Base-by-base conservation (phyloP, 306 rosid genomes). In the Quillaja saponaria region DNA sequence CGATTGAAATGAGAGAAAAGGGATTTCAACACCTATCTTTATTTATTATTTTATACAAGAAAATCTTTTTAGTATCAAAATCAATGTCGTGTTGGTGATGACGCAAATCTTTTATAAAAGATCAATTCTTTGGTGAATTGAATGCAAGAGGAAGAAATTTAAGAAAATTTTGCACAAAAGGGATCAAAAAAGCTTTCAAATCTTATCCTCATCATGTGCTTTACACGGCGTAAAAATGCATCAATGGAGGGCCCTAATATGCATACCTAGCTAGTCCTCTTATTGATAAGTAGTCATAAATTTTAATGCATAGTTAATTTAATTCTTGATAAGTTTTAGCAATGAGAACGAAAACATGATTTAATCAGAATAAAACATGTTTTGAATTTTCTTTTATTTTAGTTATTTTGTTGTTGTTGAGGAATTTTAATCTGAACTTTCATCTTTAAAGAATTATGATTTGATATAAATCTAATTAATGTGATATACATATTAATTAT, bases 161-260 rank as follows among this genome's bases (percentile, higher is more conserved):
- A 3, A 38, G 19, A 13, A 3, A 49, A 49, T 37, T 10, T 37
- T 37, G 6, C 40, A 37, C 40, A 37, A 69, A 66, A 49, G 19
- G 10, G 7, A 7, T 25, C 6, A 19, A 58, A 55, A 66, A 71
- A 59, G 5, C 25, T 39, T 39, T 63, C 20, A 76, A 71, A 73
- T 78, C 81, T 74, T 81, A 82, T 81, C 87, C 67, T 28, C 44
- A 71, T 50, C 55, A 34, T 39, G 7, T 7, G 44, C 92, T 88
- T 88, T 80, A 81, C 90, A 88, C 87, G 82, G 21, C 83, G 68
- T 20, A 45, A 12, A 49, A 66, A 41, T 61, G 57, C 76, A 69
- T 63, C 58, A 69, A 53, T 44, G 49, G 65, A 60, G 63, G 51
- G 51, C 39, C 49, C 6, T 37, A 37, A 37, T 37, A 50, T 5